Percentiles rank a stretch among this genome's conserved stretches.
Evolutionary conservation across 352 stramenopile species (phyloP).

Genomic region (Globisporangium rhizosaccharum): DNA sequence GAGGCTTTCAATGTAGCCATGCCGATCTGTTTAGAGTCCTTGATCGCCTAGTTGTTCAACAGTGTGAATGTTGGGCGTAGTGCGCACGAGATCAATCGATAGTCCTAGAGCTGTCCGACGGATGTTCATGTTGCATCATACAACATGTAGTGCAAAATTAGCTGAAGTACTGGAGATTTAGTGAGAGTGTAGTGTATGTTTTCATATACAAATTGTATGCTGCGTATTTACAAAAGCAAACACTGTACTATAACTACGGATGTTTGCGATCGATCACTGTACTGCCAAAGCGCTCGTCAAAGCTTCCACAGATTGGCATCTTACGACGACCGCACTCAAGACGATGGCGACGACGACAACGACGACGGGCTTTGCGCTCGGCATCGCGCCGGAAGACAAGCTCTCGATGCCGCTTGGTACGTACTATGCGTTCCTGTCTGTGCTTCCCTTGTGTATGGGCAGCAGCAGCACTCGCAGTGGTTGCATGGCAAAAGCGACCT

Average conservation of each 20-base stretch:
- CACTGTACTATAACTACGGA: too few relatives aligned
- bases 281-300: background rate
- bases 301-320: background rate
- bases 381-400: constrained; percentile 53
- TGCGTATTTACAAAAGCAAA: background rate
- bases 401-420: constrained; percentile 46
- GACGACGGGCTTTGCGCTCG: constrained; percentile 28
- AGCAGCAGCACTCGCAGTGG: background rate
- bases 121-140: background rate
- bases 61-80: background rate
- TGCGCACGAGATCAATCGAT: too few relatives aligned
- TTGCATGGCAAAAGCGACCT: background rate
- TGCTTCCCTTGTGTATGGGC: background rate
- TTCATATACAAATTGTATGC: background rate
- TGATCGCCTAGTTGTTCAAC: background rate
- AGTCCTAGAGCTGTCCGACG: too few relatives aligned
- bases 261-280: background rate
- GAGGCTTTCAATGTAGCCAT: too few relatives aligned
- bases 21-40: background rate
- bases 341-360: constrained; percentile 6
- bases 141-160: background rate
- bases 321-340: too few relatives aligned
- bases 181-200: background rate
- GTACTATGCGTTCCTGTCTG: background rate
- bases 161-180: background rate